Evolutionary conservation across 2,329 filamentous ascomycete species (phyloP).

Genomic region (Scedosporium minutisporum): DNA sequence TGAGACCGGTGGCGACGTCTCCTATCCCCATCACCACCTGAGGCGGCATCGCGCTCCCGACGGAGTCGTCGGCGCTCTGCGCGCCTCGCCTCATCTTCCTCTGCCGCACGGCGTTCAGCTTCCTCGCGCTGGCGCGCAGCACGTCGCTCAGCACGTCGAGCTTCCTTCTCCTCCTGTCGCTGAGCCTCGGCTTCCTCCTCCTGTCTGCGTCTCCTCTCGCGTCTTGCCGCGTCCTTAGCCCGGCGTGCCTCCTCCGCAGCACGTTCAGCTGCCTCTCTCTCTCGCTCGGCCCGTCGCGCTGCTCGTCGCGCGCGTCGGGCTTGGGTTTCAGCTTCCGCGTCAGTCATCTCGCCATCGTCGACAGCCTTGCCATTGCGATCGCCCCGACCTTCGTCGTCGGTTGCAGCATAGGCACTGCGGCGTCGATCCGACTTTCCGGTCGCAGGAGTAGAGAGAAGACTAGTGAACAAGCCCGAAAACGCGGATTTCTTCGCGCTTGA

Average conservation of each 20-base stretch:
- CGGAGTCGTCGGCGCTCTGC: slow-evolving; percentile 40
- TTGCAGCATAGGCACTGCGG: slow-evolving; percentile 35
- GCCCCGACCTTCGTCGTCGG: slow-evolving; percentile 40
- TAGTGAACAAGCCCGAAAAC: slow-evolving; percentile 53
- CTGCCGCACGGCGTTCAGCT: slow-evolving; percentile 36
- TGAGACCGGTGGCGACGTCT: slow-evolving; percentile 41
- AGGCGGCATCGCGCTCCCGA: slow-evolving; percentile 36
- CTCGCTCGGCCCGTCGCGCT: slow-evolving; percentile 43
- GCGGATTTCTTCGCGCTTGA: slow-evolving; percentile 41
- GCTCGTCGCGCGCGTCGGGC: slow-evolving; percentile 54
- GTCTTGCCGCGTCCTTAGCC: slow-evolving; percentile 46
- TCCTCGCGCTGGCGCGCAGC: slow-evolving; percentile 39
- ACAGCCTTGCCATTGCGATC: slow-evolving; percentile 36
- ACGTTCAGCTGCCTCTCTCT: slow-evolving; percentile 35
- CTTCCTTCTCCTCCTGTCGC: slow-evolving; percentile 48
- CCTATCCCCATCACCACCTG: slow-evolving; percentile 37
- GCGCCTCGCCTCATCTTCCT: slow-evolving; percentile 39
- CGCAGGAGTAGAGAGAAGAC: slow-evolving; percentile 37
- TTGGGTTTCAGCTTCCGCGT: slow-evolving; percentile 53
- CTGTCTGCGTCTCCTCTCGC: slow-evolving; percentile 43
- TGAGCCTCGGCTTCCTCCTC: slow-evolving; percentile 48
- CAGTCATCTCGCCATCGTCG: slow-evolving; percentile 38
- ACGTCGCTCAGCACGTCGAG: slow-evolving; percentile 41
- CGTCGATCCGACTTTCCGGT: slow-evolving; percentile 27
- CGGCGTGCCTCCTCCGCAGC: slow-evolving; percentile 46